phyloP scores from a whole-genome alignment of 768 basidiomycete species.

The Hygrophorus pudorinus region DNA sequence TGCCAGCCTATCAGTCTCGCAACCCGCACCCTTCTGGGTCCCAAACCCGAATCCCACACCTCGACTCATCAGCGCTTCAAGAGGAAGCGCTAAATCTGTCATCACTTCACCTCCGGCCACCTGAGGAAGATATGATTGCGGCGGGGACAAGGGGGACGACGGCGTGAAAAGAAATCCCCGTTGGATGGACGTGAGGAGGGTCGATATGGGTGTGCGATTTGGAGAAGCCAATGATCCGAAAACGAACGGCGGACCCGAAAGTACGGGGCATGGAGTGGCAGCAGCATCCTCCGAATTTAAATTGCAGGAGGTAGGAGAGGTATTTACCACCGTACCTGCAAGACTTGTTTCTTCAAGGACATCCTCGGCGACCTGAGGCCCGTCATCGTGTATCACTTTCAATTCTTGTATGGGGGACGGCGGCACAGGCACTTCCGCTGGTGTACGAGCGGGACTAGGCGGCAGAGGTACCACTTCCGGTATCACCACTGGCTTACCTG shows the following conservation, averaged over 20 bases:
- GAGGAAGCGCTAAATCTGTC: not conserved
- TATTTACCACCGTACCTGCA: no score
- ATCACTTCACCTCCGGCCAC: not conserved
- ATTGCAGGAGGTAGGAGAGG: no score
- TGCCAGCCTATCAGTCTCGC: not conserved
- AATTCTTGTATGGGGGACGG: conserved; percentile 19
- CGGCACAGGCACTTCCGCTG: conserved; percentile 23
- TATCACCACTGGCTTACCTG: conserved; percentile 2
- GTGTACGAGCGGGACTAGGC: not conserved
- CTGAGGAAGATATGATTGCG: conserved; percentile 30
- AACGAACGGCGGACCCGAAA: not conserved
- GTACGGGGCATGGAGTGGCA: not conserved
- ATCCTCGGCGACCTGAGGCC: not conserved
- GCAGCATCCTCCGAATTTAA: no score
- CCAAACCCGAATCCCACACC: not conserved
- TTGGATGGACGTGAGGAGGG: conserved; percentile 52
- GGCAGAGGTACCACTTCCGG: conserved; percentile 10
- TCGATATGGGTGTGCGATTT: conserved; percentile 49
- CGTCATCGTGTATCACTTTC: not conserved
- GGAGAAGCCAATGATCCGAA: not conserved
- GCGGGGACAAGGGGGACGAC: conserved; percentile 50
- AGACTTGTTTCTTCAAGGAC: not conserved
- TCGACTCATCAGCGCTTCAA: not conserved
- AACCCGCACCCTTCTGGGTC: not conserved
- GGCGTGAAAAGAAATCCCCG: conserved; percentile 62